Conservation (phyloP, 495 filamentous ascomycete genomes). For the Hypoxylon rickii region DNA sequence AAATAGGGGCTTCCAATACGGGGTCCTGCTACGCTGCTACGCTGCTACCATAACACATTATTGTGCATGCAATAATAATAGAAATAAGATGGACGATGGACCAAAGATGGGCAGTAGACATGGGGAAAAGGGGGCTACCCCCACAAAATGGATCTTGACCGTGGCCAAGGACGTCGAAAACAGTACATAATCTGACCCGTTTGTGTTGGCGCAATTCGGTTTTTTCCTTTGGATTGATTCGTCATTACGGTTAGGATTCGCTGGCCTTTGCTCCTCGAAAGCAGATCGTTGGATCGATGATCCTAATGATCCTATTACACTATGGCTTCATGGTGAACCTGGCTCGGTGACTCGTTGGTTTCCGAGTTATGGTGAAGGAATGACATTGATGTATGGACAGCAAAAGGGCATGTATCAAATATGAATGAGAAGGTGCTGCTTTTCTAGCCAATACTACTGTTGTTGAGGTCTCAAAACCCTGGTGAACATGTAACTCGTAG, state of each 20-base stretch:
- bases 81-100: conserved; percentile 6
- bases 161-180: conserved; percentile 7
- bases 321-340: conserved; percentile 29
- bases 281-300: conserved; percentile 31
- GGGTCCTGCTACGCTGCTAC: background rate
- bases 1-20: conserved; percentile 19
- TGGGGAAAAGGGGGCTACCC: conserved; percentile 27
- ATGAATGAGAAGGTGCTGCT: too few relatives aligned
- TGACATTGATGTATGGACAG: too few relatives aligned
- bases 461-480: too few relatives aligned
- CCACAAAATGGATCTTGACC: conserved; percentile 23
- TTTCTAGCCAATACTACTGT: too few relatives aligned
- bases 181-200: conserved; percentile 5
- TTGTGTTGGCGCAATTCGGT: conserved; percentile 16
- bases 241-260: conserved; percentile 8
- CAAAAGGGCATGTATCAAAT: too few relatives aligned
- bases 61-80: conserved; percentile 11
- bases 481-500: too few relatives aligned
- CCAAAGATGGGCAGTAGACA: too few relatives aligned
- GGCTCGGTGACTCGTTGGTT: too few relatives aligned
- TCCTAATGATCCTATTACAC: conserved; percentile 1
- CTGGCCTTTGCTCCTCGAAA: conserved; percentile 22
- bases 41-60: background rate
- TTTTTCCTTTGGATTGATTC: conserved; percentile 24
- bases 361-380: too few relatives aligned